Evolutionary conservation across 202 grass and related monocot genomes (phyloP), one percentile per base, ranked within the genome.

Genomic region (Panicum hallii): DNA sequence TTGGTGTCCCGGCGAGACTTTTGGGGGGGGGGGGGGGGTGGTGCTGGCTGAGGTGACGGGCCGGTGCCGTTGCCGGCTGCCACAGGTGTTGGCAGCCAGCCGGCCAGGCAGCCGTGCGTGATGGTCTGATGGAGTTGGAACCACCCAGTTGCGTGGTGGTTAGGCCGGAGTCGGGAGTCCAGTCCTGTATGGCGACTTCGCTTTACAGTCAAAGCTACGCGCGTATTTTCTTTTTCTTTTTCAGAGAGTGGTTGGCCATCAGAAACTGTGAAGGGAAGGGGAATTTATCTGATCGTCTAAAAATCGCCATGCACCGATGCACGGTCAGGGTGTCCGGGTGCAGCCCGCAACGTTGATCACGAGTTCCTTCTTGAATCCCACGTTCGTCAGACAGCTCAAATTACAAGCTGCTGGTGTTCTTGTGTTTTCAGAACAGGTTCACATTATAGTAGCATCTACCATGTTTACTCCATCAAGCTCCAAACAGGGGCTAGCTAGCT

Each of bases 141-240:
- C 73, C 65, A 83, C 38, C 55, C 64, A 47, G 55, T 72, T 19
- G 66, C 20, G 15, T n/a, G 67, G 81, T 74, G 19, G 87, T 87
- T 88, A 77, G 71, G 71, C 52, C 71, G 28, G 46, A 13, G 58
- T 14, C 58, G 2, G 54, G 54, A 23, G 55, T 12, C 49, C 60
- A 23, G 58, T 67, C 36, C 71, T 75, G 73, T 45, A 15, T 69
- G 85, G 42, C 63, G 26, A 41, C 64, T 40, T 41, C 38, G 57
- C 74, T 57, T 75, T 38, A 16, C 45, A 80, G 81, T 80, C 75
- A 88, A 84, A 79, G 56, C 20, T 61, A 8, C 64, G 13, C 60
- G 45, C 78, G 23, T 16, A 57, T 11, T 32, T 32, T 62, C 0
- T n/a, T 60, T 70, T 36, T 20, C 10, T 20, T 70, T 72, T 48